phyloP scores from a whole-genome alignment of 2,329 filamentous ascomycete genomes.

The Fusarium hainanense region DNA sequence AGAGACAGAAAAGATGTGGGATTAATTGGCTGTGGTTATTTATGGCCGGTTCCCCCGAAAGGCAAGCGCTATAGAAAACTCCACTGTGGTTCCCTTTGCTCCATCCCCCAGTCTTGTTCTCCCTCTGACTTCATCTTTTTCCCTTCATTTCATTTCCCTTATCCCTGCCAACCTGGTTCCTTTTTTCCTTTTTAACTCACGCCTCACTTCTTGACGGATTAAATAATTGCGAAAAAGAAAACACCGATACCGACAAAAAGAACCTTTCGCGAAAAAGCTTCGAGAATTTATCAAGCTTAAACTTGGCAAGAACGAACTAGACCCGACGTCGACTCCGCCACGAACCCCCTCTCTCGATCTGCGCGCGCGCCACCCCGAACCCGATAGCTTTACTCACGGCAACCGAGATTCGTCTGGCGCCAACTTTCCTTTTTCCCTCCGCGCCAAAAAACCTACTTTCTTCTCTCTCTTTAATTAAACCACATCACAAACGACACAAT shows the following conservation, averaged over 20 bases:
- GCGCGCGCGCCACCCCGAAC: not conserved
- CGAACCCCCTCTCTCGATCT: not conserved
- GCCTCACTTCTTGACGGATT: not conserved
- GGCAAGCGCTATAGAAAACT: constrained; percentile 8
- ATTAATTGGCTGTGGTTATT: not conserved
- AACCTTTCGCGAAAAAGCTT: not conserved
- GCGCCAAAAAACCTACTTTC: not conserved
- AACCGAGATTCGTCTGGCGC: not conserved
- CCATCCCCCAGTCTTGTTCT: not conserved
- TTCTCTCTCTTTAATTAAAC: not conserved
- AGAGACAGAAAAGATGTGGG: not conserved
- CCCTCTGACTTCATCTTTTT: constrained; percentile 11
- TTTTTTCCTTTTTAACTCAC: not conserved
- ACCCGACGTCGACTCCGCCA: not conserved
- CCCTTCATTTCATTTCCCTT: not conserved
- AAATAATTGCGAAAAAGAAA: not conserved
- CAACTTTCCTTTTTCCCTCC: not conserved
- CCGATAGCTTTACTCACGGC: not conserved
- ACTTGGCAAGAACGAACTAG: not conserved
- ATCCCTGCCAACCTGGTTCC: not conserved
- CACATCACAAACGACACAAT: constrained; percentile 18
- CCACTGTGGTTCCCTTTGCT: constrained; percentile 1
- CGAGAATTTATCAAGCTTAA: not conserved
- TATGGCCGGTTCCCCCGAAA: not conserved
- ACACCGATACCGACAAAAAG: not conserved